phyloP scores from a whole-genome alignment of 176 grass and related monocot genomes.

The Tuctoria greenei region DNA sequence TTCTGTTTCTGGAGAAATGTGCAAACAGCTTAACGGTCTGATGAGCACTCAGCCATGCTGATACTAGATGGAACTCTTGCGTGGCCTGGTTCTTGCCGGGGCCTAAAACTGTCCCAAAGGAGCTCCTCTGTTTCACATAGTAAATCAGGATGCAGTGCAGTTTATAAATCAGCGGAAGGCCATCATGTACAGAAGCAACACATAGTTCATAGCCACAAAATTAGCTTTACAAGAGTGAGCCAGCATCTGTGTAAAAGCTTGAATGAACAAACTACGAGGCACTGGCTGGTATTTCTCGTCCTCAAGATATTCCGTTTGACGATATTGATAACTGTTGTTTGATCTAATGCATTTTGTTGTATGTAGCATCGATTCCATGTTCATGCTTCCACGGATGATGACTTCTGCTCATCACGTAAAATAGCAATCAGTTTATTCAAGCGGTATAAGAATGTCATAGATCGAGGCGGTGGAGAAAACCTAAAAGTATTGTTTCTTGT shows the following conservation, averaged over 20 bases:
- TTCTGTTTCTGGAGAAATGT: slow-evolving; percentile 36
- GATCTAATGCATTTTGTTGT: background rate
- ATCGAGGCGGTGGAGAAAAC: slow-evolving; percentile 85
- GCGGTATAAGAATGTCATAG: slow-evolving; percentile 75
- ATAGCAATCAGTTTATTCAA: slow-evolving; percentile 88
- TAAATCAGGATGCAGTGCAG: slow-evolving; percentile 26
- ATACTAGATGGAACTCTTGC: slow-evolving; percentile 32
- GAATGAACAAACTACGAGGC: slow-evolving; percentile 58
- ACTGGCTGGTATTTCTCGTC: slow-evolving; percentile 50
- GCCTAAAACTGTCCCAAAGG: slow-evolving; percentile 31
- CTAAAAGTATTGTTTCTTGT: slow-evolving; percentile 54
- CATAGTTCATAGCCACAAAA: slow-evolving; percentile 39
- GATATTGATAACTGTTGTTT: background rate
- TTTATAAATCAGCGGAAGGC: slow-evolving; percentile 44
- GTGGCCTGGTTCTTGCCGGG: slow-evolving; percentile 33
- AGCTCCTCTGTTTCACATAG: background rate
- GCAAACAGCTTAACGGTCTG: slow-evolving; percentile 19
- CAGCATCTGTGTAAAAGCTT: slow-evolving; percentile 53
- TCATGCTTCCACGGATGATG: slow-evolving; percentile 74
- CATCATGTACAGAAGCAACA: slow-evolving; percentile 49
- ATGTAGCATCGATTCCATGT: slow-evolving; percentile 74
- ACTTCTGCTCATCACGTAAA: slow-evolving; percentile 78
- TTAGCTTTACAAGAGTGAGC: slow-evolving; percentile 48
- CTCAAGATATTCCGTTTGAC: background rate
- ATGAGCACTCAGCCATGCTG: slow-evolving; percentile 55